Conservation (phyloP, 2,329 filamentous ascomycete genomes). For the Monosporascus sp. region DNA sequence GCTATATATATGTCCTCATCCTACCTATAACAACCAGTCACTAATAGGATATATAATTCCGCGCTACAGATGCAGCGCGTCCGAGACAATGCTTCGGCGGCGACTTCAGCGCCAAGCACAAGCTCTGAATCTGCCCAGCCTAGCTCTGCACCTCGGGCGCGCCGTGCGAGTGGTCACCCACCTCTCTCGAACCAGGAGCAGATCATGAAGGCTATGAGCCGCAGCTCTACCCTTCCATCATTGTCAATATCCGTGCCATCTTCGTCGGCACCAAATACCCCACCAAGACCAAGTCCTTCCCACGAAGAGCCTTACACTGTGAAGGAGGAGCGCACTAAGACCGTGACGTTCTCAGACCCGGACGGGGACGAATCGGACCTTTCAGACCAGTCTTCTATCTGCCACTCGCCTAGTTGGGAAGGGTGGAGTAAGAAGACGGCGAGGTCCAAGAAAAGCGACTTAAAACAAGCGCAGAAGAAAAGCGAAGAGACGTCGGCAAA, state of each 20-base stretch:
- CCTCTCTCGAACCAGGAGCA: conserved; percentile 27
- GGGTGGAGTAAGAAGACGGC: conserved; percentile 49
- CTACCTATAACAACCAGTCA: conserved; percentile 20
- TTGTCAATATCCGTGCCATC: conserved; percentile 28
- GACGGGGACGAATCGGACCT: conserved; percentile 25
- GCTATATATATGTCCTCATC: conserved; percentile 11
- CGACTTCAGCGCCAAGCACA: conserved; percentile 22
- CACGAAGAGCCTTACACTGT: conserved; percentile 11
- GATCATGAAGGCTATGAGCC: conserved; percentile 28
- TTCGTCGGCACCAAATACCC: conserved; percentile 15
- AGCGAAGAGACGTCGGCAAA: conserved; percentile 33
- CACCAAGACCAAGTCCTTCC: conserved; percentile 12
- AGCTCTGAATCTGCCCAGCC: conserved; percentile 20
- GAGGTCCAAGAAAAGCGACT: conserved; percentile 37
- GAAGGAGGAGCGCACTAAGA: conserved; percentile 28
- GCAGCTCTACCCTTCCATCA: conserved; percentile 24
- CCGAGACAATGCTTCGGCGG: conserved; percentile 24
- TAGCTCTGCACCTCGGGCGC: conserved; percentile 23
- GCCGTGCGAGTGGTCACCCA: conserved; percentile 26
- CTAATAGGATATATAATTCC: conserved; percentile 21
- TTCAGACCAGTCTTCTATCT: conserved; percentile 46
- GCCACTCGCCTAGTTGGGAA: conserved; percentile 59
- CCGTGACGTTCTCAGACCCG: conserved; percentile 34
- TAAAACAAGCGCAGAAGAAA: conserved; percentile 34
- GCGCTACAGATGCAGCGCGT: conserved; percentile 32